Evolutionary conservation across 225 moss, liverwort and hornwort species (phyloP), one percentile per base, ranked within the genome.

Genomic region (Physcomitrellopsis africana): DNA sequence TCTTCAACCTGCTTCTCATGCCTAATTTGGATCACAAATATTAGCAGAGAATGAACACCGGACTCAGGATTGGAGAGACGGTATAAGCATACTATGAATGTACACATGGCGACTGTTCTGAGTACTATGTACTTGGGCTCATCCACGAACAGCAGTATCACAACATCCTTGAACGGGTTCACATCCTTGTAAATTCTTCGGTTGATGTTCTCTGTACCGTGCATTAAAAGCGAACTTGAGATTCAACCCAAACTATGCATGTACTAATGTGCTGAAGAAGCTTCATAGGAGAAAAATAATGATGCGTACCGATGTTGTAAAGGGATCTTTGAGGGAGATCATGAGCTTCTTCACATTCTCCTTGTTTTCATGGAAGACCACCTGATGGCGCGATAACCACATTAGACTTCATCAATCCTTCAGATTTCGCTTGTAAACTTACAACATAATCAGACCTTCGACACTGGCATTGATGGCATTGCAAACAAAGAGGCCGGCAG

Each of bases 91-190:
- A 75, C 80, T 70, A 65, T 52, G 75, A 45, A 75, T 12, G 0
- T 7, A 49, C 80, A 80, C 80, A 75, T 80, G 26, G 70, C 64
- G 41, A 70, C 45, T 20, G 65, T 75, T 70, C 70, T 80, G 47
- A 80, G 70, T 18, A 70, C 65, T 3, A 70, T 46, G 62, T 56
- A 75, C n/a, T 58, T 54, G n/a, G n/a, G n/a, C n/a, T n/a, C n/a
- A n/a, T n/a, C n/a, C n/a, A n/a, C n/a, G n/a, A n/a, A n/a, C n/a
- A n/a, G n/a, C n/a, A n/a, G n/a, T n/a, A n/a, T n/a, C n/a, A n/a
- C n/a, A n/a, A n/a, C n/a, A n/a, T n/a, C n/a, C n/a, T n/a, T n/a
- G n/a, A n/a, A n/a, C n/a, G n/a, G n/a, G n/a, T n/a, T n/a, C n/a
- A n/a, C n/a, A n/a, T n/a, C n/a, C n/a, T n/a, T n/a, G n/a, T n/a